Evolutionary conservation across 306 rosid species (phyloP).

Genomic region (Prunus davidiana): DNA sequence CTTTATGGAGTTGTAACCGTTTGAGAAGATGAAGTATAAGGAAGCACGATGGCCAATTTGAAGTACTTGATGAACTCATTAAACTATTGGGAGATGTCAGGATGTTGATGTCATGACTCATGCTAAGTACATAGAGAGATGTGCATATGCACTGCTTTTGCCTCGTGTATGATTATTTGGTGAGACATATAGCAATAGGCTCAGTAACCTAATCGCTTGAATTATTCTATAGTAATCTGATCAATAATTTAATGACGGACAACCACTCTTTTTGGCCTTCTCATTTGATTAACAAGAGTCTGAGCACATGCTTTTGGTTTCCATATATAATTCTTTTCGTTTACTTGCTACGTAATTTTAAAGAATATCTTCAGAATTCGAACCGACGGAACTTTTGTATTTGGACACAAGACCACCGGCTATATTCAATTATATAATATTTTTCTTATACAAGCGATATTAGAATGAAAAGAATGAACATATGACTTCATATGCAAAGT

Average conservation of each 20-base stretch:
- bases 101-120: background rate
- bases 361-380: too few relatives aligned
- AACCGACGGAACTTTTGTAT: too few relatives aligned
- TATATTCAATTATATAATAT: too few relatives aligned
- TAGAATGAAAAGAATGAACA: too few relatives aligned
- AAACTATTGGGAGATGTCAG: background rate
- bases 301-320: background rate
- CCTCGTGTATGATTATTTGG: background rate
- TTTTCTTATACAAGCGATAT: too few relatives aligned
- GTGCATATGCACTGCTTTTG: background rate
- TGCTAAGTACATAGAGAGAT: background rate
- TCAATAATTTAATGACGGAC: slow-evolving; percentile 1
- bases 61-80: too few relatives aligned
- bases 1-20: background rate
- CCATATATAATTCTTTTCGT: background rate
- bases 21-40: background rate
- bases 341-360: background rate
- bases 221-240: background rate
- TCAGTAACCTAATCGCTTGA: background rate
- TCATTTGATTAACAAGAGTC: background rate
- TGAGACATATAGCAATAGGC: background rate
- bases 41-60: background rate
- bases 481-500: too few relatives aligned
- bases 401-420: too few relatives aligned
- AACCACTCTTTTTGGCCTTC: background rate